These are phyloP conservation scores for Triadica sebifera DNA, from an alignment of 345 rosid genomes.

Conservation along the genomic window DNA sequence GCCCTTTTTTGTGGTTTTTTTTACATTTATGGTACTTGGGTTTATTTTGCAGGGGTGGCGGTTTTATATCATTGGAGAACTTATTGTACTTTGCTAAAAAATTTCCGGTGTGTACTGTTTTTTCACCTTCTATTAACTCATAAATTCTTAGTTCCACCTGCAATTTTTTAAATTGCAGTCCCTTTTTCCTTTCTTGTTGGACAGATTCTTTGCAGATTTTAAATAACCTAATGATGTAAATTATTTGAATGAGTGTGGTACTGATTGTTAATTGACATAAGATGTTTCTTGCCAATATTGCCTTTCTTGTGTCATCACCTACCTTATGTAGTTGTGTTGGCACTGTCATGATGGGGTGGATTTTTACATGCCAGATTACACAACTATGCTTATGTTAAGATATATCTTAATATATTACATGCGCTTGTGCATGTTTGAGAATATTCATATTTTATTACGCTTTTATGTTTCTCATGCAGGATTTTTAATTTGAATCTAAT, in stretches of 20 bases:
- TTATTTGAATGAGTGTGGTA: background rate
- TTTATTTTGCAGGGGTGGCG: conserved; percentile 85
- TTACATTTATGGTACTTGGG: conserved; percentile 12
- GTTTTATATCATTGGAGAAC: conserved; percentile 97
- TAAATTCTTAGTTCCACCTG: background rate
- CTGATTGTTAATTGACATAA: background rate
- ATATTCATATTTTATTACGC: background rate
- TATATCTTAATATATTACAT: too few relatives aligned
- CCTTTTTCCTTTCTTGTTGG: background rate
- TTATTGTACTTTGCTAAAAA: conserved; percentile 77
- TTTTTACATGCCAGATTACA: background rate
- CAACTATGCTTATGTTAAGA: background rate
- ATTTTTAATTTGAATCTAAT: conserved; percentile 8
- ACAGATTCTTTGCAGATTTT: background rate
- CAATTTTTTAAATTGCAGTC: background rate
- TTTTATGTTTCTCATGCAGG: background rate
- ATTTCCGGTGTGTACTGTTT: conserved; percentile 59
- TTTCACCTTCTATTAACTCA: conserved; percentile 8
- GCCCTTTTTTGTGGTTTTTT: background rate
- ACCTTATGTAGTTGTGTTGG: background rate
- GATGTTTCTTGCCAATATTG: background rate
- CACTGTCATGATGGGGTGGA: background rate
- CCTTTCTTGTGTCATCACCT: background rate
- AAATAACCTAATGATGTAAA: background rate
- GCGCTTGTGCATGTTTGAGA: background rate